Evolutionary conservation across 176 grass and related monocot genomes (phyloP).

Genomic region (Miscanthus lutarioriparius): DNA sequence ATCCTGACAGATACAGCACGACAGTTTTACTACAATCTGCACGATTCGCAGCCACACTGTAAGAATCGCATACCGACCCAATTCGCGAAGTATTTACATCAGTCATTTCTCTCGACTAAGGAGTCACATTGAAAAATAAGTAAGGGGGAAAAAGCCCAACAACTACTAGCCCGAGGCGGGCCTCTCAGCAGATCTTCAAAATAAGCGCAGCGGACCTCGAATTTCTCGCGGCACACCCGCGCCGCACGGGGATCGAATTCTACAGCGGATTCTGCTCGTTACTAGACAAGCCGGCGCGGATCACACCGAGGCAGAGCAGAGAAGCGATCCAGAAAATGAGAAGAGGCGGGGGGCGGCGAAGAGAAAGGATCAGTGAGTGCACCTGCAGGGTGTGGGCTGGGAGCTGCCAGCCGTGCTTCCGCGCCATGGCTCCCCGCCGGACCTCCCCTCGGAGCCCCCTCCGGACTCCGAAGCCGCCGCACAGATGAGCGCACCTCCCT

Average conservation of each 20-base stretch:
- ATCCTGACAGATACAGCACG: constrained; percentile 2
- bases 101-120: neutral
- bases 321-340: neutral
- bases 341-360: too few relatives aligned
- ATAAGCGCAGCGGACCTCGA: neutral
- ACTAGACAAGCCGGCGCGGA: neutral
- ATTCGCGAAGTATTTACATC: neutral
- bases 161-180: neutral
- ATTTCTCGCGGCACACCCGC: neutral
- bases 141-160: neutral
- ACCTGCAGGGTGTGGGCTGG: constrained; percentile 95
- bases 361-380: neutral
- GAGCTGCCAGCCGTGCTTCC: constrained; percentile 98
- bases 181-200: constrained; percentile 35
- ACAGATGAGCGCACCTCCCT: neutral
- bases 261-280: neutral
- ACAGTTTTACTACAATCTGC: neutral
- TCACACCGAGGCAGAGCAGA: neutral
- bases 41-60: neutral
- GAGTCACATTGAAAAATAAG: neutral
- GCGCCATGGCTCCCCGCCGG: constrained; percentile 54
- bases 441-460: neutral
- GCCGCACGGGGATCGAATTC: neutral
- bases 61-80: neutral
- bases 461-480: neutral